phyloP scores from a whole-genome alignment of 768 basidiomycete species.

The Strobilomyces echinocephalus region DNA sequence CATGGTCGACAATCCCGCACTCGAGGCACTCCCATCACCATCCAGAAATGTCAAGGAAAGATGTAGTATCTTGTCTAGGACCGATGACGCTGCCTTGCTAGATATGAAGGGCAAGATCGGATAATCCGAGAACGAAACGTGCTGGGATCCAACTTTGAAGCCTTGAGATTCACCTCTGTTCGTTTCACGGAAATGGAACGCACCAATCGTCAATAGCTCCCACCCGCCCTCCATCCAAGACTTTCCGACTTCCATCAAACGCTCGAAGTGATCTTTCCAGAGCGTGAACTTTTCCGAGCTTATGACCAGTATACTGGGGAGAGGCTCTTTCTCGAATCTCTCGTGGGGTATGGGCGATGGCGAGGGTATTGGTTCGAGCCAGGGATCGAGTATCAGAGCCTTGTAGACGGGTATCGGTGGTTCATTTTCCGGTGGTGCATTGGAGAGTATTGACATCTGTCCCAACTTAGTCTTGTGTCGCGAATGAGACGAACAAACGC shows the following conservation, averaged over 20 bases:
- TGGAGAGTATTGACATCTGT: conserved; percentile 56
- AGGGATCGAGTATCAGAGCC: conserved; percentile 72
- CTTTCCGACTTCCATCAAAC: conserved; percentile 49
- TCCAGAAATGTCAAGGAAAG: conserved; percentile 26
- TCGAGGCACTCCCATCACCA: background rate
- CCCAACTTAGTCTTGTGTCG: background rate
- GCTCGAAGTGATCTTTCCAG: conserved; percentile 70
- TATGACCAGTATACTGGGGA: conserved; percentile 55
- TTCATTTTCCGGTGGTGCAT: conserved; percentile 39
- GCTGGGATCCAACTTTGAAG: conserved; percentile 20
- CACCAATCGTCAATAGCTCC: conserved; percentile 48
- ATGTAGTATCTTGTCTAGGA: conserved; percentile 20
- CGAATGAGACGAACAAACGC: conserved; percentile 16
- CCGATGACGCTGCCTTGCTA: conserved; percentile 15
- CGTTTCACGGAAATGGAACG: conserved; percentile 8
- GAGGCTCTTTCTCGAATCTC: conserved; percentile 4
- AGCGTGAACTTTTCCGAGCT: conserved; percentile 76
- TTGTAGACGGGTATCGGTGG: conserved; percentile 48
- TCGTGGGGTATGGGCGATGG: conserved; percentile 42
- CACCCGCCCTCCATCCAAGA: conserved; percentile 49
- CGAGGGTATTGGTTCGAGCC: conserved; percentile 70
- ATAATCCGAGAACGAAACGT: conserved; percentile 30
- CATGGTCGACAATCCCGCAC: conserved; percentile 2
- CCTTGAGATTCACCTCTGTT: background rate
- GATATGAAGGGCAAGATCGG: conserved; percentile 18